These are phyloP conservation scores for Amyloporia xantha DNA, from an alignment of 768 basidiomycete genomes.

Conservation along the genomic window DNA sequence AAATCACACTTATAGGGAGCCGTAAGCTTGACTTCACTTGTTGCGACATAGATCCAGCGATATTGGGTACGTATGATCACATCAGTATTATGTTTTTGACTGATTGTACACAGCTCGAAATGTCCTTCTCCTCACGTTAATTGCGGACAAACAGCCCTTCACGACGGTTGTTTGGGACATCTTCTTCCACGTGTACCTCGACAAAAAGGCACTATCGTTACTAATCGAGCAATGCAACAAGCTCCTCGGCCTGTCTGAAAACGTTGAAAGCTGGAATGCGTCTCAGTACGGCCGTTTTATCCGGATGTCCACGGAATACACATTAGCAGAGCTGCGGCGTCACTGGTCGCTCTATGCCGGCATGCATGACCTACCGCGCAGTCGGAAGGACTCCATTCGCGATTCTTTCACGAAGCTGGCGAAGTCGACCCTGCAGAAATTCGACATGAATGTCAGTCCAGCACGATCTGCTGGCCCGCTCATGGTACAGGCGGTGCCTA, in stretches of 20 bases:
- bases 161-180: constrained; percentile 8
- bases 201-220: not conserved
- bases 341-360: constrained; percentile 22
- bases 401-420: constrained; percentile 17
- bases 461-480: constrained; percentile 34
- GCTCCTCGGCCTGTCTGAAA: constrained; percentile 4
- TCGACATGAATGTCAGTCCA: constrained; percentile 1
- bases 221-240: constrained; percentile 9
- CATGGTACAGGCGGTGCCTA: constrained; percentile 1
- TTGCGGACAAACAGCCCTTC: not conserved
- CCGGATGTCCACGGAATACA: constrained; percentile 8
- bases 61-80: constrained; percentile 8
- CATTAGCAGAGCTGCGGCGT: constrained; percentile 13
- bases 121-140: constrained; percentile 9
- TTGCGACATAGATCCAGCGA: constrained; percentile 13
- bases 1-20: not conserved
- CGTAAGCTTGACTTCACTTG: constrained; percentile 13
- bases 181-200: constrained; percentile 13
- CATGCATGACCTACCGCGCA: constrained; percentile 21
- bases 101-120: constrained; percentile 12
- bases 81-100: not conserved
- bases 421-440: constrained; percentile 5
- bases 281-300: constrained; percentile 7
- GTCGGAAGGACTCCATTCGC: constrained; percentile 17
- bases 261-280: constrained; percentile 3